Percentiles rank a stretch among this genome's conserved stretches.
Evolutionary conservation across 2,329 filamentous ascomycete species (phyloP).

Genomic region (Penicillium sp.): DNA sequence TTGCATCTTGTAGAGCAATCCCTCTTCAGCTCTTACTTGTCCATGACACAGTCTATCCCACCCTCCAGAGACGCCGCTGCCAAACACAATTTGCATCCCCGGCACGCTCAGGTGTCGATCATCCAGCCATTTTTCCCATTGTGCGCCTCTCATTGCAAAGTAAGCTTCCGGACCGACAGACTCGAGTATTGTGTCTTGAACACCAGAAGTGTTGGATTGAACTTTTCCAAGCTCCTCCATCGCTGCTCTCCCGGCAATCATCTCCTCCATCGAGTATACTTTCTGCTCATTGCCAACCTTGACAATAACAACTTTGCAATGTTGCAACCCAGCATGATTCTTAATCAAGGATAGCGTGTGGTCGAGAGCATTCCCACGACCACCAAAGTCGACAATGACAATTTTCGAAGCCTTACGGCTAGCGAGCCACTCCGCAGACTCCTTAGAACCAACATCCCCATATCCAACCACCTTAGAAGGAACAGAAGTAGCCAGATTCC

Average conservation of each 20-base stretch:
- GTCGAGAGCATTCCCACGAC: slow-evolving; percentile 3
- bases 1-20: slow-evolving; percentile 17
- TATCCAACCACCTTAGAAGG: slow-evolving; percentile 11
- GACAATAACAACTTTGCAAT: slow-evolving; percentile 7
- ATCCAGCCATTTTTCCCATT: slow-evolving; percentile 11
- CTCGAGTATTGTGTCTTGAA: slow-evolving; percentile 8
- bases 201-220: slow-evolving; percentile 13
- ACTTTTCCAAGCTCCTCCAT: slow-evolving; percentile 6
- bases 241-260: not conserved
- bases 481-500: not conserved
- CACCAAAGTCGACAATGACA: slow-evolving; percentile 20
- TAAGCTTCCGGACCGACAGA: not conserved
- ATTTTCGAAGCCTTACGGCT: slow-evolving; percentile 8
- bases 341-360: slow-evolving; percentile 4
- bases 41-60: slow-evolving; percentile 13
- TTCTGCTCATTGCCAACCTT: slow-evolving; percentile 19
- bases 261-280: slow-evolving; percentile 6
- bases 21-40: slow-evolving; percentile 12
- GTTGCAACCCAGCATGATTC: not conserved
- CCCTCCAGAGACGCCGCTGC: slow-evolving; percentile 11
- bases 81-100: slow-evolving; percentile 13
- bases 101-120: slow-evolving; percentile 9
- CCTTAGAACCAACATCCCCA: not conserved
- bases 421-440: slow-evolving; percentile 9
- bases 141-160: not conserved